Evolutionary conservation across 345 rosid genomes (phyloP), one percentile per base, ranked within the genome.

Genomic region (Ceriops zippeliana): DNA sequence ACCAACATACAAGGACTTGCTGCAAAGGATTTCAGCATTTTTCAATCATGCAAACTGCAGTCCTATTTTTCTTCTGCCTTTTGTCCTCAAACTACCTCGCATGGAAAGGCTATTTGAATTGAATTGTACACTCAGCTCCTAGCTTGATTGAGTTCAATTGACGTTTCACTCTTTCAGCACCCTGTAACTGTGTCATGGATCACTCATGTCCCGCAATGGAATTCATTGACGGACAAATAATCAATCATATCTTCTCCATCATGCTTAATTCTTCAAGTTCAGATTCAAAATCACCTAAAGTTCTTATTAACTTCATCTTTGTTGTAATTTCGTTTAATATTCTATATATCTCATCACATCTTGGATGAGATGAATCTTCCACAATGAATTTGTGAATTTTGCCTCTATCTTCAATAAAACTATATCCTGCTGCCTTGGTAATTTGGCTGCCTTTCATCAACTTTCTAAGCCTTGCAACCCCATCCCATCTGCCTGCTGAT

Each of bases 381-480:
- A 86, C 96, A 15, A 86, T 76, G 67, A 88, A 91, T 79, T 82
- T 85, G 63, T 89, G 88, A 73, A 85, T 75, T 77, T 78, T 75
- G 58, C 87, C 84, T 72, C 77, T 89, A 62, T 52, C 89, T 79
- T 83, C 92, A 51, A 89, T 80, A 71, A 80, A 73, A 78, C 92
- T 86, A 71, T 81, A 85, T 65, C 96, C 96, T n/a, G 97, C 96
- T 37, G 83, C 80, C 75, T 91, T 89, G 4, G 78, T 81, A 66
- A 89, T 83, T 20, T 75, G 78, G 62, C 83, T 80, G 3, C 78
- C 75, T 80, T 83, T 91, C 90, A 91, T 87, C 70, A 71, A 37
- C 91, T 86, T 89, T 73, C 93, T 83, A 42, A 91, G 75, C 81
- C 65, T 86, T 13, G 83, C 82, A 62, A 91, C 96, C 61, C 85